Percentiles rank a stretch among this genome's conserved stretches.
Evolutionary conservation across 2,329 filamentous ascomycete genomes (phyloP).

Genomic region (Akanthomyces lecanii): DNA sequence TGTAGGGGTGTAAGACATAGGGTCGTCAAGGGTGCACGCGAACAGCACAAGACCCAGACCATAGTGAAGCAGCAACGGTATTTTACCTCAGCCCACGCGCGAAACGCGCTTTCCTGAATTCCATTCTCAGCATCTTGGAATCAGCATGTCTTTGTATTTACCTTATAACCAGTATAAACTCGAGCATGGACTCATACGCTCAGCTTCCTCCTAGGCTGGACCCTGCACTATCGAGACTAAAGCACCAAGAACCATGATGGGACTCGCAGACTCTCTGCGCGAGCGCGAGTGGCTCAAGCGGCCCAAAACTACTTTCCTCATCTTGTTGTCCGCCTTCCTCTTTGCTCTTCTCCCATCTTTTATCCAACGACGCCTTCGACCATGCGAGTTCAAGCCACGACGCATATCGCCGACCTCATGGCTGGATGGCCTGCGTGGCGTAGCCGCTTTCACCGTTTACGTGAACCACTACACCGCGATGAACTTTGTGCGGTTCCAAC

Average conservation of each 20-base stretch:
- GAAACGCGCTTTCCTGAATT: no score
- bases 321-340: not conserved
- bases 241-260: not conserved
- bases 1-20: no score
- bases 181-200: not conserved
- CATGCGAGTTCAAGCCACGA: slow-evolving; percentile 20
- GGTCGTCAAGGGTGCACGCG: no score
- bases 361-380: slow-evolving; percentile 28
- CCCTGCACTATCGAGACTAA: not conserved
- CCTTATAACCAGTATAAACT: no score
- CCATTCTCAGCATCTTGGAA: no score
- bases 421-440: slow-evolving; percentile 45
- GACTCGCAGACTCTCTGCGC: not conserved
- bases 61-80: no score
- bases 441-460: slow-evolving; percentile 45
- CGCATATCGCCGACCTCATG: slow-evolving; percentile 42
- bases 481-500: slow-evolving; percentile 1
- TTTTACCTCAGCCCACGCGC: no score
- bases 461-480: slow-evolving; percentile 43
- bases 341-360: slow-evolving; percentile 30
- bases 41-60: no score
- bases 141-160: no score
- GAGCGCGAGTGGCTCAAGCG: not conserved
- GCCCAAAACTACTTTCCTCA: not conserved
- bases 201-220: not conserved